A percentile compares a stretch with the other conserved stretches of the same genome.
phyloP scores from a whole-genome alignment of 257 asterid species.

The Thymus quinquecostatus region DNA sequence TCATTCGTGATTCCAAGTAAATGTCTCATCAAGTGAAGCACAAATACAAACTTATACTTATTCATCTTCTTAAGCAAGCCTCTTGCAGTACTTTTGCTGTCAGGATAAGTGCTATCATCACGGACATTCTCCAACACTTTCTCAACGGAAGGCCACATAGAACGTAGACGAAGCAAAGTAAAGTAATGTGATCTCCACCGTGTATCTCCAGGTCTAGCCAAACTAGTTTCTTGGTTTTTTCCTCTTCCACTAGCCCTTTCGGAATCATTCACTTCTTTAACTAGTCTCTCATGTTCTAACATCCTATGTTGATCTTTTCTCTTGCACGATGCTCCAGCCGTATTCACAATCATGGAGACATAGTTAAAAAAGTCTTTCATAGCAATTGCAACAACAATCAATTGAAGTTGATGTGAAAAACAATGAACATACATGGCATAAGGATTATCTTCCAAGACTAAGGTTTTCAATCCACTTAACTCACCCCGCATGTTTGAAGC shows the following conservation, averaged over 20 bases:
- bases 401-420: background rate
- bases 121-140: no score
- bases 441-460: no score
- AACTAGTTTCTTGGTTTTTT: background rate
- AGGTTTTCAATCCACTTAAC: no score
- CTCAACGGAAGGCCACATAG: background rate
- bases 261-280: background rate
- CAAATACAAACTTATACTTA: no score
- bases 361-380: background rate
- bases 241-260: background rate
- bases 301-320: constrained; percentile 1
- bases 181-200: background rate
- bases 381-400: background rate
- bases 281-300: background rate
- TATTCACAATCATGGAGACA: background rate
- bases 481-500: no score
- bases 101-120: background rate
- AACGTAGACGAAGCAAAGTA: background rate
- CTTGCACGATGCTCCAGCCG: background rate
- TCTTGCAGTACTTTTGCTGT: background rate
- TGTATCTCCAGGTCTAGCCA: constrained; percentile 12
- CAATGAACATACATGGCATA: no score
- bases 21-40: no score
- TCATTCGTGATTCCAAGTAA: no score
- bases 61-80: background rate